Evolutionary conservation across 805 yeast species (phyloP), one percentile per base, ranked within the genome.

Genomic region (Teunomyces kruisii): DNA sequence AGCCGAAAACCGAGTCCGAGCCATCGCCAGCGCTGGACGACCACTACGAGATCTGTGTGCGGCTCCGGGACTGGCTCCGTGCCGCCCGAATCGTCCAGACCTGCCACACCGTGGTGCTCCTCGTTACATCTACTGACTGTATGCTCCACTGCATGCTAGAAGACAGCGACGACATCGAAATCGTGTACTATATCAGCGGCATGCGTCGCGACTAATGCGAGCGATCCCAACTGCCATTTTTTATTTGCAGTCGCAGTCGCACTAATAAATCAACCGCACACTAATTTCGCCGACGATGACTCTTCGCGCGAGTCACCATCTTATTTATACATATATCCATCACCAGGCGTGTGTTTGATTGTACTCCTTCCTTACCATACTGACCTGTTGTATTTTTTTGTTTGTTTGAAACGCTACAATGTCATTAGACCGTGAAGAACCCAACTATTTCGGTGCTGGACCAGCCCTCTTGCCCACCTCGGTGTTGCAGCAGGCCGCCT

Each of bases 371-470:
- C 22, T 19, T 19, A 6, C 22, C 6, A 6, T 19, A 19, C 6
- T 6, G 22, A 19, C 6, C 22, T 19, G 6, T 19, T 19, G n/a
- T n/a, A n/a, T n/a, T n/a, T n/a, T n/a, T n/a, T n/a, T n/a, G n/a
- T n/a, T n/a, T n/a, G n/a, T n/a, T n/a, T n/a, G n/a, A 19, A 19
- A 13, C 16, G 2, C 16, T 6, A 35, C 27, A 6, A 35, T 35
- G 38, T 35, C 76, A 9, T 65, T 83, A 43, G 76, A 79, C 39
- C 80, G 92, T 72, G 83, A 76, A 63, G 83, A 83, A 58, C 89
- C 90, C 45, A 72, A 80, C 59, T 88, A 94, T 64, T 94, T 89
- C 59, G 99, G 98, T 46, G 98, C 99, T n/a, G 99, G 99, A 10
- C 99, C 99, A 40, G 99, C 99, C 1, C 77, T 84, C 42, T 75